A percentile compares a stretch with the other conserved stretches of the same genome.
These are phyloP conservation scores for Echeveria elegans DNA, from an alignment of 164 flowering plant genomes.

Conservation along the genomic window DNA sequence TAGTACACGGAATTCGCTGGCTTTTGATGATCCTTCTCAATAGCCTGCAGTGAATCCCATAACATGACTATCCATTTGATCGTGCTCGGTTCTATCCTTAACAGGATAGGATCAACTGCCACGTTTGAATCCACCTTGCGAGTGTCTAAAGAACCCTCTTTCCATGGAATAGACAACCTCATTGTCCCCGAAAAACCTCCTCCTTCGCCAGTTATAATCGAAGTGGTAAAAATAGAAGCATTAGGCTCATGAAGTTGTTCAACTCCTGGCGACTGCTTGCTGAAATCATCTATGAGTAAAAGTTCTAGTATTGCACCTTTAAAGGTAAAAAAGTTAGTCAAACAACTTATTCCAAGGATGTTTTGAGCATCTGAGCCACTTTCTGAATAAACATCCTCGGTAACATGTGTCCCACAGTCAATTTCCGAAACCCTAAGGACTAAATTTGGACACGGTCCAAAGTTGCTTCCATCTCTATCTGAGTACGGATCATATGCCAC, in stretches of 20 bases:
- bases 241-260: constrained; percentile 23
- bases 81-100: constrained; percentile 59
- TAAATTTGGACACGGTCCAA: constrained; percentile 23
- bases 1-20: constrained; percentile 23
- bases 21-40: constrained; percentile 23
- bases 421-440: constrained; percentile 62
- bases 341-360: constrained; percentile 52
- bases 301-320: constrained; percentile 73
- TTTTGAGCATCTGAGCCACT: constrained; percentile 25
- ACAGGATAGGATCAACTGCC: constrained; percentile 49
- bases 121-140: constrained; percentile 68
- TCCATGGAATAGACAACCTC: constrained; percentile 82
- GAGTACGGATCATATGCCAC: constrained; percentile 71
- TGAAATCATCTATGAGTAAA: constrained; percentile 44
- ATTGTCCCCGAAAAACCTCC: constrained; percentile 81
- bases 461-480: constrained; percentile 23
- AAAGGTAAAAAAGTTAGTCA: constrained; percentile 66
- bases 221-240: constrained; percentile 26
- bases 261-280: constrained; percentile 21
- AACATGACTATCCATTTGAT: constrained; percentile 48
- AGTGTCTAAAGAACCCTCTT: constrained; percentile 78
- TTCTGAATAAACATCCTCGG: constrained; percentile 34
- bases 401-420: constrained; percentile 70
- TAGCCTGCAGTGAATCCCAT: constrained; percentile 34
- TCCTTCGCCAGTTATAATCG: constrained; percentile 52